Base-by-base conservation (phyloP, 129 eudicot genomes). In the Flaveria bidentis region DNA sequence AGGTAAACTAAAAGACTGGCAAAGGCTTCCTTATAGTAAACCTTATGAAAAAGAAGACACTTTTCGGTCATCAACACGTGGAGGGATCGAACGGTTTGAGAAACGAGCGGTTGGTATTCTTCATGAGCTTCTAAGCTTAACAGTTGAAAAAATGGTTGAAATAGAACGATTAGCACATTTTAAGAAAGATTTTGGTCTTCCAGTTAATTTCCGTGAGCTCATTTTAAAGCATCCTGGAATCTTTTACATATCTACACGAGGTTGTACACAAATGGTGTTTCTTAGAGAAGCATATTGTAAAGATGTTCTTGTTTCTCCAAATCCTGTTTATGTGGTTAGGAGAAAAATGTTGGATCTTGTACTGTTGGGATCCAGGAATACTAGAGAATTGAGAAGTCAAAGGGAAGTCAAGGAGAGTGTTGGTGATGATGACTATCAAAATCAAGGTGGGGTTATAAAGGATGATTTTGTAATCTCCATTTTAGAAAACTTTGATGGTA, bases 71-170 rank as follows among this genome's bases (percentile, higher is more conserved):
- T 87, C 88, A 5, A 84, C 86, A 1, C 78, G 88, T 76, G 96
- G 91, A 23, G 96, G 93, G 45, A 73, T 93, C 53, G 93, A 93
- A 72, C 87, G 88, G 65, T 91, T 87, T 80, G 98, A 93, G 80
- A 93, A 93, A 79, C 84, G 96, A 20, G 96, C 88, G 9, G 93
- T 91, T 82, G 98, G 86, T 23, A 84, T 93, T 75, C 79, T 93
- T 73, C 98, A 93, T 41, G 98, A 93, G 87, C 82, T 93, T 50
- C 76, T 93, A 91, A 79, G 86, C 75, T 78, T 93, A 82, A 93
- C 97, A 0, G 90, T 85, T 28, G 98, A 90, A 79, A 93, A 90
- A 67, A 88, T 81, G 96, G 82, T 93, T 72, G 93, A 85, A 68
- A 84, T 91, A 61, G 93, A 90, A 72, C 60, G 91, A 33, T 78